Percentiles rank a stretch among this genome's conserved stretches.
Conservation (phyloP, 768 basidiomycete genomes). For the Sarcomyxa edulis region DNA sequence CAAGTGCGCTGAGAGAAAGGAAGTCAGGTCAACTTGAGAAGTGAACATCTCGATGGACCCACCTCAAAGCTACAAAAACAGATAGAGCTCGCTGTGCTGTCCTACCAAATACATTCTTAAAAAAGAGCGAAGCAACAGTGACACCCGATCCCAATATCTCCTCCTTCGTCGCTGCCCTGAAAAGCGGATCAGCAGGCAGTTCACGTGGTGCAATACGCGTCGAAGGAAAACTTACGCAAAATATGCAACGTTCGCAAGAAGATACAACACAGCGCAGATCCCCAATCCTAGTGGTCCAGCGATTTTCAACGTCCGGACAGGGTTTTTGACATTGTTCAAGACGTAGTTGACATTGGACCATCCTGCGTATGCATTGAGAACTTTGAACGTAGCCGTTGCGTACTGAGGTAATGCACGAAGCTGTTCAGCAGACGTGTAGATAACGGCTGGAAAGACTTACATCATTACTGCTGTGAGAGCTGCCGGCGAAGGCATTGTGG, state of each 20-base stretch:
- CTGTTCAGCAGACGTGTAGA: background rate
- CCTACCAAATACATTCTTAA: constrained; percentile 51
- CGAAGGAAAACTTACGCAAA: constrained; percentile 30
- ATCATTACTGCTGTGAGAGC: constrained; percentile 40
- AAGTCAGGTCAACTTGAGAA: background rate
- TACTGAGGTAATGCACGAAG: constrained; percentile 31
- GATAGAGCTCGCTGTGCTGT: constrained; percentile 49
- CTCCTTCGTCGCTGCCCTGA: constrained; percentile 37
- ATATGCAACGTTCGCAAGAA: constrained; percentile 55
- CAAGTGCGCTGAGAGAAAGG: constrained; percentile 10
- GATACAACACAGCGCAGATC: constrained; percentile 46
- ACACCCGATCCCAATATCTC: constrained; percentile 44
- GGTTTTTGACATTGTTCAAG: constrained; percentile 55
- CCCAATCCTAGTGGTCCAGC: constrained; percentile 54
- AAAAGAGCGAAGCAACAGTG: constrained; percentile 58
- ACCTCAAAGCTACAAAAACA: constrained; percentile 56
- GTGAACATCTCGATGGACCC: background rate
- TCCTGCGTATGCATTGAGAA: constrained; percentile 37
- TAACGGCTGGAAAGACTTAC: constrained; percentile 7
- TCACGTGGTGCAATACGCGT: background rate
- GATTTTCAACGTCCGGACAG: constrained; percentile 56
- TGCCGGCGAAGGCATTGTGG: constrained; percentile 46
- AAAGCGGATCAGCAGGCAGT: background rate
- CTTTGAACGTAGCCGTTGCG: constrained; percentile 57
- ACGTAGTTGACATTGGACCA: constrained; percentile 59